Conservation (phyloP, 108 stramenopile species). For the Mayamaea pseudoterrestris region DNA sequence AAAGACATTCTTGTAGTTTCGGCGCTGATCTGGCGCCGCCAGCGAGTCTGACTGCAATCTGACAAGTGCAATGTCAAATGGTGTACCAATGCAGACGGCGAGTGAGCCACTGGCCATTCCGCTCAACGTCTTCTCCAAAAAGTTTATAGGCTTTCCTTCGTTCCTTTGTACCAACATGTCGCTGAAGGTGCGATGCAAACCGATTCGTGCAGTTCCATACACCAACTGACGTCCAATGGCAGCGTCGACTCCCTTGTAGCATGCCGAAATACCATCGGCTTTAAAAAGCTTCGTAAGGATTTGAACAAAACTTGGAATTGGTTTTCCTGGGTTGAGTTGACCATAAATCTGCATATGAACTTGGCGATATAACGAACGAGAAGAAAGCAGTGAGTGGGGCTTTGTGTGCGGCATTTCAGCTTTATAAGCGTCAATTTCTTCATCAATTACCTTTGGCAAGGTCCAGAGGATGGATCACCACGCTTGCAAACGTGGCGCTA, state of each 20-base stretch:
- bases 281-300: slow-evolving; percentile 69
- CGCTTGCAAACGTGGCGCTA: slow-evolving; percentile 90
- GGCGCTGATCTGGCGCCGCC: slow-evolving; percentile 75
- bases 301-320: slow-evolving; percentile 57
- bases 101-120: slow-evolving; percentile 92
- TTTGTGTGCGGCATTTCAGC: background rate
- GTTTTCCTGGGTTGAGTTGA: slow-evolving; percentile 85
- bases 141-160: slow-evolving; percentile 77
- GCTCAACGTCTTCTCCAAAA: slow-evolving; percentile 75
- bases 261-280: slow-evolving; percentile 54
- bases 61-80: slow-evolving; percentile 96
- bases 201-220: slow-evolving; percentile 98
- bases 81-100: slow-evolving; percentile 95
- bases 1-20: slow-evolving; percentile 98
- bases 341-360: slow-evolving; percentile 88
- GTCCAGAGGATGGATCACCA: slow-evolving; percentile 95
- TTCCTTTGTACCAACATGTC: slow-evolving; percentile 73
- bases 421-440: slow-evolving; percentile 25
- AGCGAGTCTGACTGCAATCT: slow-evolving; percentile 92
- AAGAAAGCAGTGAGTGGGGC: background rate
- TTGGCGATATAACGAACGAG: too few species aligned
- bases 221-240: slow-evolving; percentile 94
- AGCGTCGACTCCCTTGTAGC: slow-evolving; percentile 94
- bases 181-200: slow-evolving; percentile 90
- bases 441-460: too few species aligned